Base-by-base conservation (phyloP, 805 yeast genomes). In the Jamesozyma piceae region DNA sequence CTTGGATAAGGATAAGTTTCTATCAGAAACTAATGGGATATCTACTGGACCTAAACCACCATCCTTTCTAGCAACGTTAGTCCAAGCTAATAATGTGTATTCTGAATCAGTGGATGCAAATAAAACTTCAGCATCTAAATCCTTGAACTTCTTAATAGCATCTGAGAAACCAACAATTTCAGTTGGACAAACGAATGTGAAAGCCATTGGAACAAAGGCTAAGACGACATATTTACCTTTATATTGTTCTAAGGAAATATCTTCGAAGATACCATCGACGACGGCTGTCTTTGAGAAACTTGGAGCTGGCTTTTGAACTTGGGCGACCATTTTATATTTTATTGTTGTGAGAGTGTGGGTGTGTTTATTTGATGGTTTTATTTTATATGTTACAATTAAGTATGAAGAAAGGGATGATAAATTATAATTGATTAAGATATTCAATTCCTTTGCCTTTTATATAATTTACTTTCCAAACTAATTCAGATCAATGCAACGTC, bases 121-220 rank as follows among this genome's bases (percentile, higher is more conserved):
- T 63, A 92, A 77, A 41, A 92, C 80, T 73, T 87, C 84, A 54
- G 87, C 79, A 60, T 80, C 89, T 65, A 86, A 82, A 55, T 78
- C 94, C 57, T 82, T 68, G 72, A 92, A 92, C 76, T 82, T 80
- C 75, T 80, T 78, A 58, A 78, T 83, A 55, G 97, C 96, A 59
- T 90, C 95, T 50, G 96, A 84, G 82, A 88, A 92, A 57, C 97
- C 97, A 69, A 90, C 81, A 75, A 92, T 89, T 77, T 92, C 97
- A 54, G 97, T 92, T 69, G 98, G 97, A 74, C 98, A 92, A 51
- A 92, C 97, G 58, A 92, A 92, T 49, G 98, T 92, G 89, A 92
- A 92, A 41, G 98, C 98, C 78, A 89, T 74, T 69, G 98, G 98
- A 67, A 92, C 82, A 75, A 92, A 92, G 50, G 94, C 97, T 62